Conservation (phyloP, 176 grass and related monocot species). For the Bothriochloa decipiens region DNA sequence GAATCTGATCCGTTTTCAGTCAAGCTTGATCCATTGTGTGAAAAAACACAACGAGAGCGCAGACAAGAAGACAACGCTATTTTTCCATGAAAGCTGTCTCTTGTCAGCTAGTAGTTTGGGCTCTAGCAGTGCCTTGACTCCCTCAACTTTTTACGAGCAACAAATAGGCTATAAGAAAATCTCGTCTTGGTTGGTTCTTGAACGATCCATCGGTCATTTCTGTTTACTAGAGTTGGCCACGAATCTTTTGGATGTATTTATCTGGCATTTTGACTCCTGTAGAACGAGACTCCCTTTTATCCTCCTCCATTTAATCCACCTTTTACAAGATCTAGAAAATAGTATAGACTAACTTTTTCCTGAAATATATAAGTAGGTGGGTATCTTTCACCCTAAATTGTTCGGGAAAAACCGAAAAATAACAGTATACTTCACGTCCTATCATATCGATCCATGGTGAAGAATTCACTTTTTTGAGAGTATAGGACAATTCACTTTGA, state of each 20-base stretch:
- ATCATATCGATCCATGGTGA: no score
- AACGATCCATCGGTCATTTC: background rate
- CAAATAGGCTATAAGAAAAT: background rate
- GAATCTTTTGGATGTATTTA: background rate
- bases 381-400: background rate
- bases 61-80: background rate
- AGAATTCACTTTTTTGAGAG: background rate
- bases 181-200: background rate
- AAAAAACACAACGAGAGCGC: background rate
- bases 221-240: background rate
- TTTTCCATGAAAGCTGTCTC: conserved; percentile 21
- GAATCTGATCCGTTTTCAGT: conserved; percentile 3
- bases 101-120: conserved; percentile 36
- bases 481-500: no score
- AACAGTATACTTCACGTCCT: no score
- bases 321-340: background rate
- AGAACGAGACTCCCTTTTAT: background rate
- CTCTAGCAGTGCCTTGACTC: conserved; percentile 13
- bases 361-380: background rate
- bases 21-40: background rate
- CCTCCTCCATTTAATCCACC: background rate
- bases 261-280: conserved; percentile 5
- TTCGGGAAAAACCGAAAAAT: no score
- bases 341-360: background rate
- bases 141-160: background rate